Conservation (phyloP, 2,329 filamentous ascomycete species). For the Colletotrichum sp. region DNA sequence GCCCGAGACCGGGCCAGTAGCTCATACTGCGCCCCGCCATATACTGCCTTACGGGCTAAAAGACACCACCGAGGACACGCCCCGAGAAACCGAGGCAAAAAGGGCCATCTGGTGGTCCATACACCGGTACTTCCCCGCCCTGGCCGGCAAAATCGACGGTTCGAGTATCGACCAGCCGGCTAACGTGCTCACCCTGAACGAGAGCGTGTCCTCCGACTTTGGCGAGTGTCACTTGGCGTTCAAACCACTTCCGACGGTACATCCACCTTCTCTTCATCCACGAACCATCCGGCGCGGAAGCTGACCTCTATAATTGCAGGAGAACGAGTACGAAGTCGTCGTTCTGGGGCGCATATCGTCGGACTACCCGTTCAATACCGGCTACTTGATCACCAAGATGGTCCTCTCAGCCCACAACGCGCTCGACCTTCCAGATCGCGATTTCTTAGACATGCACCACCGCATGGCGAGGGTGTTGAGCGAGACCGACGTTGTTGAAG, state of each 20-base stretch:
- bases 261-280: not conserved
- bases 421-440: not conserved
- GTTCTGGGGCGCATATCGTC: not conserved
- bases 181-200: not conserved
- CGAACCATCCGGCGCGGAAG: not conserved
- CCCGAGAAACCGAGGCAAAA: not conserved
- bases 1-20: not conserved
- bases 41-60: not conserved
- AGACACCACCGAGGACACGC: not conserved
- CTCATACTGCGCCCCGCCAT: not conserved
- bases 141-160: not conserved
- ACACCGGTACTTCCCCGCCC: not conserved
- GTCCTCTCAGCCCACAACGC: not conserved
- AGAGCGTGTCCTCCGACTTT: not conserved
- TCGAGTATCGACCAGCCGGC: not conserved
- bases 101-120: not conserved
- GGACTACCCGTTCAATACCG: not conserved
- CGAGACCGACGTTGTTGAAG: not conserved
- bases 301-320: not conserved
- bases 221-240: not conserved
- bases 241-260: not conserved
- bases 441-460: not conserved
- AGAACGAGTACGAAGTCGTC: not conserved
- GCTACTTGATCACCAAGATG: fast-evolving
- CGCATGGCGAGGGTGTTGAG: not conserved